Evolutionary conservation across 257 asterid species (phyloP).

Genomic region (Craterostigma plantagineum): DNA sequence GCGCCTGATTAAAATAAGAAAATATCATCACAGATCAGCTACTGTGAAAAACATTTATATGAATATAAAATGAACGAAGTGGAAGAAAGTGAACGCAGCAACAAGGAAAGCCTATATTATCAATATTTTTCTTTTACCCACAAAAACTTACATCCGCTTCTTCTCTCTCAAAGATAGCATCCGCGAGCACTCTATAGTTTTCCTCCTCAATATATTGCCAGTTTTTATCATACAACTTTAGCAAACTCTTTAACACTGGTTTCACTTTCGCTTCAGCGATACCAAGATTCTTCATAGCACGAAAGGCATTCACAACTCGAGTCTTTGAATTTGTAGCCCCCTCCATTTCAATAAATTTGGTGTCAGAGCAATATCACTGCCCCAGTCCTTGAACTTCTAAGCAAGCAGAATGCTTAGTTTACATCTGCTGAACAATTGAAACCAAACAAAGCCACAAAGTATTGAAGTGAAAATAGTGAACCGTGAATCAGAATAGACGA

Average conservation of each 20-base stretch:
- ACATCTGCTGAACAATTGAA: no score
- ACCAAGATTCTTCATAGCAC: conserved; percentile 66
- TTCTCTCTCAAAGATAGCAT: conserved; percentile 65
- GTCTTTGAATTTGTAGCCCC: conserved; percentile 22
- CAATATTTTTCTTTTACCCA: conserved; percentile 5
- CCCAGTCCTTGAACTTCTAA: no score
- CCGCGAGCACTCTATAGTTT: conserved; percentile 66
- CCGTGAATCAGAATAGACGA: no score
- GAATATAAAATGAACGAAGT: not conserved
- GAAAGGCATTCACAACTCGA: conserved; percentile 36
- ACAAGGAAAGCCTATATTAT: conserved; percentile 1
- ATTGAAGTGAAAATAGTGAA: no score
- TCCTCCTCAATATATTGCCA: conserved; percentile 81
- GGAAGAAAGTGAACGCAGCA: conserved; percentile 1
- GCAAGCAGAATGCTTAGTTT: no score
- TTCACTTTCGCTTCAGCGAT: conserved; percentile 45
- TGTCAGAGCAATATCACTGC: conserved; percentile 15
- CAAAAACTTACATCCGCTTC: conserved; percentile 38
- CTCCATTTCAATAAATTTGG: conserved; percentile 13
- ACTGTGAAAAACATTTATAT: no score
- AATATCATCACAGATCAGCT: no score
- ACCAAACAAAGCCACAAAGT: no score
- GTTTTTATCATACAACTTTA: conserved; percentile 46
- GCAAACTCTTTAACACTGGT: conserved; percentile 52
- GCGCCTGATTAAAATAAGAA: no score